These are phyloP conservation scores for Mycosarcoma mackinlayi DNA, from an alignment of 1,284 basidiomycete species.

Conservation along the genomic window DNA sequence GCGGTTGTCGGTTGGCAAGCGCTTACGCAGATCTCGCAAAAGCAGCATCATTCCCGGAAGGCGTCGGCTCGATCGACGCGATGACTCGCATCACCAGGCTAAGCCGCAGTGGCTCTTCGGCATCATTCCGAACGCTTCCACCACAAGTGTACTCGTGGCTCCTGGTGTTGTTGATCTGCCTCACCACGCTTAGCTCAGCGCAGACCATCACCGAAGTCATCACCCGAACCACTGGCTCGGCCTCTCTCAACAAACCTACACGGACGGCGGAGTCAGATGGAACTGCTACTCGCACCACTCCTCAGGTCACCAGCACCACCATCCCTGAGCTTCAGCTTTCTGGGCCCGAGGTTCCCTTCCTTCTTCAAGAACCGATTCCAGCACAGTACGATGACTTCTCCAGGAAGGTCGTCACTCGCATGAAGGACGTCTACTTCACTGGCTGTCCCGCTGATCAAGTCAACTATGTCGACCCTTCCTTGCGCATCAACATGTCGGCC, in stretches of 20 bases:
- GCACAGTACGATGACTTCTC: conserved; percentile 22
- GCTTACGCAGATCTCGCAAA: neutral
- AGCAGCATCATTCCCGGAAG: neutral
- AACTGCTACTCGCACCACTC: conserved; percentile 12
- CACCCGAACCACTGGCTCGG: conserved; percentile 39
- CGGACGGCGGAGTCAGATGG: conserved; percentile 7
- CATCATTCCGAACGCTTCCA: conserved; percentile 8
- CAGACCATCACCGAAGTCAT: conserved; percentile 37
- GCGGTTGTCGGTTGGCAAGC: no score
- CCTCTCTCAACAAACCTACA: conserved; percentile 41
- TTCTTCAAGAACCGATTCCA: conserved; percentile 46
- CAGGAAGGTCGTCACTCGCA: conserved; percentile 22
- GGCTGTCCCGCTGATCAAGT: conserved; percentile 44
- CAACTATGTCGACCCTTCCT: conserved; percentile 41
- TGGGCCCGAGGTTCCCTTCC: conserved; percentile 43
- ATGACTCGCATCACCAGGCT: neutral
- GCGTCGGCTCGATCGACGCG: neutral
- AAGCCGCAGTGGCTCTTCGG: conserved; percentile 13
- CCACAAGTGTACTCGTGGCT: neutral
- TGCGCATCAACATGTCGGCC: conserved; percentile 63
- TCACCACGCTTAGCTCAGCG: conserved; percentile 8
- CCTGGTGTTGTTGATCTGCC: neutral
- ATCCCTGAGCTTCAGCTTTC: conserved; percentile 45
- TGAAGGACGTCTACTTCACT: conserved; percentile 54
- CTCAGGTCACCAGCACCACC: conserved; percentile 39